phyloP scores from a whole-genome alignment of 2,329 filamentous ascomycete species.

The Colletotrichum lini region DNA sequence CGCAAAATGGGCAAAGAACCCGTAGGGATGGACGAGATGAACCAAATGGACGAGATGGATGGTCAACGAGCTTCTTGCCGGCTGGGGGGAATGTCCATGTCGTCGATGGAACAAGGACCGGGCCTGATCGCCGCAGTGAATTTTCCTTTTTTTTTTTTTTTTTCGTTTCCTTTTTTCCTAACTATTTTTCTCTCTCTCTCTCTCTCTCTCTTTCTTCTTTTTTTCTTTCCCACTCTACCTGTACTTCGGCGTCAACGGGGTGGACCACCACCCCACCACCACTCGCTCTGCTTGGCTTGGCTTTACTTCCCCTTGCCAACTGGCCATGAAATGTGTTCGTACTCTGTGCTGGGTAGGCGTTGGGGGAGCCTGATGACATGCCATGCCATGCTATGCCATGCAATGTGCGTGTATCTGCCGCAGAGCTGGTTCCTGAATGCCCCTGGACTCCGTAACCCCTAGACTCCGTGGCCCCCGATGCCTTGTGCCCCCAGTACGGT shows the following conservation, averaged over 20 bases:
- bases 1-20: too few species aligned
- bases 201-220: too few species aligned
- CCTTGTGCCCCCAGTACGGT: too few species aligned
- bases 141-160: neutral
- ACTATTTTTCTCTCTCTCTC: too few species aligned
- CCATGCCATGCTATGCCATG: slow-evolving; percentile 18
- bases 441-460: neutral
- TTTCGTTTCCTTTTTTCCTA: too few species aligned
- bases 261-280: slow-evolving; percentile 23
- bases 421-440: slow-evolving; percentile 31
- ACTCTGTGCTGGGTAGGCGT: slow-evolving; percentile 9
- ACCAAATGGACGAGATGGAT: slow-evolving; percentile 11
- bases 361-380: too few species aligned
- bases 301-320: slow-evolving; percentile 13
- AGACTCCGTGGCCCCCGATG: too few species aligned
- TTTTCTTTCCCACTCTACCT: too few species aligned
- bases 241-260: slow-evolving; percentile 26
- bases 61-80: slow-evolving; percentile 15
- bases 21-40: neutral
- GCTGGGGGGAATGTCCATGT: slow-evolving; percentile 37
- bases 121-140: slow-evolving; percentile 24
- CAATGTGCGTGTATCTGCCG: slow-evolving; percentile 3
- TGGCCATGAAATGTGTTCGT: too few species aligned
- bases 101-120: slow-evolving; percentile 26
- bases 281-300: slow-evolving; percentile 14